Evolutionary conservation across 768 basidiomycete genomes (phyloP).

Genomic region (Boletus barrowsii): DNA sequence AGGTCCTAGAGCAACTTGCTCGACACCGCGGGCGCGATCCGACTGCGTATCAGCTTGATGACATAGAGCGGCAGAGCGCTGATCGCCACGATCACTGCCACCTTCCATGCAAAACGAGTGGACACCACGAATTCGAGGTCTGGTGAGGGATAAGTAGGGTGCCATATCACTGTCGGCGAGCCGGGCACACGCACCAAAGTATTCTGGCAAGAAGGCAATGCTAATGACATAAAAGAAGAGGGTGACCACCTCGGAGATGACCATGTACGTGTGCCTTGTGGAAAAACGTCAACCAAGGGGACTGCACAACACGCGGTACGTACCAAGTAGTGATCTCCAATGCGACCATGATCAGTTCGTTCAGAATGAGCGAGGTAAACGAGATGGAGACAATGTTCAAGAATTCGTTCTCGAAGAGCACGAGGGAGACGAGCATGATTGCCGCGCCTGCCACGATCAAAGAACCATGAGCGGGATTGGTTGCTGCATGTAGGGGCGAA

Average conservation of each 20-base stretch:
- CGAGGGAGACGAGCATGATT: constrained; percentile 97
- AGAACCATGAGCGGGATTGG: background rate
- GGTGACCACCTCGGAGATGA: constrained; percentile 86
- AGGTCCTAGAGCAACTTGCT: constrained; percentile 69
- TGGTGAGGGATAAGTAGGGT: constrained; percentile 27
- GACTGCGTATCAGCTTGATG: constrained; percentile 81
- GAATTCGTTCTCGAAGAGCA: constrained; percentile 96
- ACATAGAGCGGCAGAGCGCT: constrained; percentile 90
- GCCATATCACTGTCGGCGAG: no score
- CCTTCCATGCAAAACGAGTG: constrained; percentile 87
- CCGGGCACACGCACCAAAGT: constrained; percentile 72
- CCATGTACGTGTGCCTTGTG: constrained; percentile 90
- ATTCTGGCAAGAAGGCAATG: constrained; percentile 92
- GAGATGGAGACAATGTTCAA: constrained; percentile 98
- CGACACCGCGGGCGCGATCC: constrained; percentile 88
- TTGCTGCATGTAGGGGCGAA: background rate
- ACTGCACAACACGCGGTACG: background rate
- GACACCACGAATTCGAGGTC: constrained; percentile 93
- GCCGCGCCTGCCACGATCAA: constrained; percentile 66
- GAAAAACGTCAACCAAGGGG: background rate
- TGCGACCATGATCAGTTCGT: constrained; percentile 99
- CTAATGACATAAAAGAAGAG: constrained; percentile 85
- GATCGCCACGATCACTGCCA: constrained; percentile 90
- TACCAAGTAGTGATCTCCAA: constrained; percentile 97
- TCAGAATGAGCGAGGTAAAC: constrained; percentile 91